These are phyloP conservation scores for Phyllosticta capitalensis DNA, from an alignment of 2,329 filamentous ascomycete species.

Conservation along the genomic window DNA sequence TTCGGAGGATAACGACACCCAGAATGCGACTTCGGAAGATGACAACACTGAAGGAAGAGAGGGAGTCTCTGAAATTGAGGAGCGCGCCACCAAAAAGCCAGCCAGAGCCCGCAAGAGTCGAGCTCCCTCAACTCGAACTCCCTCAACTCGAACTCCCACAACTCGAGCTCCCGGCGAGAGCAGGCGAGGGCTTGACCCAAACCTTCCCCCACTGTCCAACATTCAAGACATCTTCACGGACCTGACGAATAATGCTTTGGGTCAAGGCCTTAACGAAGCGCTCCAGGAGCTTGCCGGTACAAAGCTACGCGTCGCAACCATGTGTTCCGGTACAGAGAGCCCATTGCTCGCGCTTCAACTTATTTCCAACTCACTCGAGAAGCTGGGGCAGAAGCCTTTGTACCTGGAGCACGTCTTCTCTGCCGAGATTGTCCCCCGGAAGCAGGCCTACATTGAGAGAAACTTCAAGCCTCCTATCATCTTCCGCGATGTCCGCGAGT, in stretches of 20 bases:
- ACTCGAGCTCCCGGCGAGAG: neutral
- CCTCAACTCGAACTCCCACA: too few species aligned
- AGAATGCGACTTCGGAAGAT: too few species aligned
- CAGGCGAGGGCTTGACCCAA: constrained; percentile 18
- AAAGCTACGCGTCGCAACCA: constrained; percentile 51
- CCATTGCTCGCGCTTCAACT: constrained; percentile 58
- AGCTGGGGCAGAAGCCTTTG: constrained; percentile 13
- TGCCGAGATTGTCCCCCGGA: constrained; percentile 37
- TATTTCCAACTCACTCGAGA: constrained; percentile 31
- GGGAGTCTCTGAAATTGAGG: neutral
- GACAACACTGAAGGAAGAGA: neutral
- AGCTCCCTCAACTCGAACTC: too few species aligned
- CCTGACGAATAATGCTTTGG: constrained; percentile 32
- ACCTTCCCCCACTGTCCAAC: constrained; percentile 37
- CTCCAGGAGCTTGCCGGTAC: constrained; percentile 26
- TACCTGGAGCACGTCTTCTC: constrained; percentile 34
- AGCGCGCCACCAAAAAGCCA: neutral
- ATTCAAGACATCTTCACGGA: constrained; percentile 42
- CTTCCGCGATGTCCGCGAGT: constrained; percentile 37
- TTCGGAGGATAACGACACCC: neutral
- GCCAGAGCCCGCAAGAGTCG: neutral
- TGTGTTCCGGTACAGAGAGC: constrained; percentile 71
- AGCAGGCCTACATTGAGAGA: constrained; percentile 39
- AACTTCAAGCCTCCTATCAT: constrained; percentile 35
- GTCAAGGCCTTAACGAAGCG: constrained; percentile 25